phyloP scores from a whole-genome alignment of 306 rosid genomes.

The Malus orientalis region DNA sequence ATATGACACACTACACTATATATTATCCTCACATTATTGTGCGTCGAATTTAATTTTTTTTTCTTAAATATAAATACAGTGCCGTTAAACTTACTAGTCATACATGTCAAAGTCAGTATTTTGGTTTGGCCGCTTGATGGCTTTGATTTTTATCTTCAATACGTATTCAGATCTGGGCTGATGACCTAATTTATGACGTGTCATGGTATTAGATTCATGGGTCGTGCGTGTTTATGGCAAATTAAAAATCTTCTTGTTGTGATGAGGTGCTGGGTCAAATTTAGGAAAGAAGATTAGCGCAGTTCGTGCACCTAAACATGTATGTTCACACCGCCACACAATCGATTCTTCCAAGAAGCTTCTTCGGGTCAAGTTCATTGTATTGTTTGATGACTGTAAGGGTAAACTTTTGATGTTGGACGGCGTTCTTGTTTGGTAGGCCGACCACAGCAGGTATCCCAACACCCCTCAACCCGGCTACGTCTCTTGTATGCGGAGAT shows the following conservation, averaged over 20 bases:
- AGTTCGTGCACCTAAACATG: background rate
- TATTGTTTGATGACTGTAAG: background rate
- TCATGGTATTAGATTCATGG: background rate
- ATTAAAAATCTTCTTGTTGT: background rate
- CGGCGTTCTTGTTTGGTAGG: background rate
- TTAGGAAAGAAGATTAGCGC: background rate
- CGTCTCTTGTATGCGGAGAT: background rate
- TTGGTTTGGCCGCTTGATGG: background rate
- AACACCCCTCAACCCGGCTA: background rate
- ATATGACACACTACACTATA: too few relatives aligned
- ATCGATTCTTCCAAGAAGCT: conserved; percentile 1
- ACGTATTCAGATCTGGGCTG: background rate
- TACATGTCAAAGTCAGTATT: background rate
- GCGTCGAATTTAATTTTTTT: too few relatives aligned
- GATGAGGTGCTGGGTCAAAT: background rate
- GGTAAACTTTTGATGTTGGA: background rate
- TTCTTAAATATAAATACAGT: rapidly evolving
- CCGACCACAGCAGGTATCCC: background rate
- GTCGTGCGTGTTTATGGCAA: background rate
- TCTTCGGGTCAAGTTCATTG: background rate
- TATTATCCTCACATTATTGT: background rate
- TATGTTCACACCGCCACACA: background rate
- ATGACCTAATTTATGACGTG: background rate
- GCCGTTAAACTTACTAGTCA: rapidly evolving
- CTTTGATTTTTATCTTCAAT: background rate